These are phyloP conservation scores for Pelargonium citronellum DNA, from an alignment of 441 rosid genomes.

Conservation along the genomic window DNA sequence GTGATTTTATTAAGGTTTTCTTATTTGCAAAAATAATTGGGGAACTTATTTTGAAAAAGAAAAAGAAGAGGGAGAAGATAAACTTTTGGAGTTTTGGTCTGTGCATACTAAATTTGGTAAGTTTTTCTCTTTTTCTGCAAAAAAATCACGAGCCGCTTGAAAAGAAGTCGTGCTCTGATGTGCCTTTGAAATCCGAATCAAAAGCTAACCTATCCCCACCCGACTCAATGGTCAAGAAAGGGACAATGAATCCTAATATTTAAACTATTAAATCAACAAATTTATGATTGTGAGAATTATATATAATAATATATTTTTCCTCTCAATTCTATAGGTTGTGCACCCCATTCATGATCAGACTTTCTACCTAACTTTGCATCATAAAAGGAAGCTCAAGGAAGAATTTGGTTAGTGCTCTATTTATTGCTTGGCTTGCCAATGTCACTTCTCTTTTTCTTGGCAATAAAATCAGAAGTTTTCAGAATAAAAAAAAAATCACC, in stretches of 20 bases:
- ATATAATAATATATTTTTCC: not conserved
- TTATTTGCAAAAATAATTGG: not conserved
- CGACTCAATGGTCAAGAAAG: too few relatives aligned
- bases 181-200: too few relatives aligned
- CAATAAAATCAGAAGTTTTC: not conserved
- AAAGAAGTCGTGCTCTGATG: not conserved
- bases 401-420: slow-evolving; percentile 53
- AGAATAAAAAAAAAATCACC: not conserved
- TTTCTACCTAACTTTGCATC: slow-evolving; percentile 60
- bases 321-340: slow-evolving; percentile 36
- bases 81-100: not conserved
- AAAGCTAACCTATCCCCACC: too few relatives aligned
- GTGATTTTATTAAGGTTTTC: not conserved
- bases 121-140: too few relatives aligned
- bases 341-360: slow-evolving; percentile 90
- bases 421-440: not conserved
- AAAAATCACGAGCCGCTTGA: not conserved
- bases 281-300: not conserved
- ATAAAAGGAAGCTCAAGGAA: slow-evolving; percentile 67
- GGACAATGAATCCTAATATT: not conserved
- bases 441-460: not conserved
- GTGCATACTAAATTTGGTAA: not conserved
- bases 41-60: not conserved
- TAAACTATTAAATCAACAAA: not conserved
- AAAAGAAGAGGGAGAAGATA: not conserved